Percentiles rank a stretch among this genome's conserved stretches.
Evolutionary conservation across 2,329 filamentous ascomycete genomes (phyloP).

Genomic region (Onygena corvina): DNA sequence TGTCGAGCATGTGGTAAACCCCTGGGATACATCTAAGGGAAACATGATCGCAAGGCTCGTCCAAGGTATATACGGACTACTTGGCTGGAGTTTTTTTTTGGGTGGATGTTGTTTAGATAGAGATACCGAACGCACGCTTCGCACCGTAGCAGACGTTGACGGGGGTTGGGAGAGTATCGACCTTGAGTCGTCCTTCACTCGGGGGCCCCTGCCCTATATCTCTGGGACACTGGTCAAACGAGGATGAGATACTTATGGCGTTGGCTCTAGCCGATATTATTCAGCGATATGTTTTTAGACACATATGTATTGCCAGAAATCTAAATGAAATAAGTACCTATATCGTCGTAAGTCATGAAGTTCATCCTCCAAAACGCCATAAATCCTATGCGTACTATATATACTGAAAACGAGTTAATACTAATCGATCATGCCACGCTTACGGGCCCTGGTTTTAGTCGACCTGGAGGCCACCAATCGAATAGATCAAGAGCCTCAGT

Average conservation of each 20-base stretch:
- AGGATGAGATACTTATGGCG: too few relatives aligned
- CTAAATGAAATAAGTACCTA: background rate
- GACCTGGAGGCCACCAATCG: conserved; percentile 33
- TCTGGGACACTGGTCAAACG: conserved; percentile 33
- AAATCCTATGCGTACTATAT: too few relatives aligned
- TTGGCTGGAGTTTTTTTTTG: conserved; percentile 43
- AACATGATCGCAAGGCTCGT: conserved; percentile 34
- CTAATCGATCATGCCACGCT: background rate
- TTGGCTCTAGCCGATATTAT: background rate
- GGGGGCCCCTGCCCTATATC: conserved; percentile 31
- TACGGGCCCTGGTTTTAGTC: conserved; percentile 22
- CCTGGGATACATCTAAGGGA: conserved; percentile 38
- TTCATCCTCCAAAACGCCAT: background rate
- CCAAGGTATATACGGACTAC: conserved; percentile 36
- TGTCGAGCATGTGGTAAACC: conserved; percentile 45
- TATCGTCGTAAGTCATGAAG: background rate
- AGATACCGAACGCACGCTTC: conserved; percentile 36
- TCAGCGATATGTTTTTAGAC: background rate
- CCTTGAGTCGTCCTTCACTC: conserved; percentile 32
- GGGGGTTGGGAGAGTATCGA: conserved; percentile 40
- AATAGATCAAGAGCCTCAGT: conserved; percentile 33
- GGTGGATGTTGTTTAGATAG: conserved; percentile 42
- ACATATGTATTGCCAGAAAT: background rate
- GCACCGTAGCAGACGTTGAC: conserved; percentile 31
- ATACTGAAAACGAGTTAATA: background rate